These are phyloP conservation scores for Termitomyces sp. DNA, from an alignment of 768 basidiomycete species.

Conservation along the genomic window DNA sequence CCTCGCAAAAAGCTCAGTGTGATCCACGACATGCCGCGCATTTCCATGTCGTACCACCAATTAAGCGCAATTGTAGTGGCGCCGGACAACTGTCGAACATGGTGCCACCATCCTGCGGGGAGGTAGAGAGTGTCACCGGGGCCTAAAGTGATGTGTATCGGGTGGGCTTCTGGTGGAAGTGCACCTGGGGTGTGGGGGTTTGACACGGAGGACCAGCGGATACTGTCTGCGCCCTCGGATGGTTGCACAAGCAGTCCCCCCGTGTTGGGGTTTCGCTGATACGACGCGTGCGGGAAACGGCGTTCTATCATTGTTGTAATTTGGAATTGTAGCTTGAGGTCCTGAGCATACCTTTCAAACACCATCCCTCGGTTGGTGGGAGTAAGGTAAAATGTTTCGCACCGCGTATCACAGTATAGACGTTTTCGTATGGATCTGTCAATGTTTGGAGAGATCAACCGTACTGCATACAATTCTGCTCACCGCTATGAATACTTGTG, in stretches of 20 bases:
- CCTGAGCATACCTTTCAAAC: constrained; percentile 55
- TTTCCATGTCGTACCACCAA: constrained; percentile 88
- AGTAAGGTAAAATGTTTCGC: constrained; percentile 81
- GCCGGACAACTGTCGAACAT: constrained; percentile 63
- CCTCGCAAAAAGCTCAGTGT: constrained; percentile 58
- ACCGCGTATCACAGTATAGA: constrained; percentile 84
- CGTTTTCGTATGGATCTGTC: constrained; percentile 76
- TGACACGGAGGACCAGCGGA: constrained; percentile 80
- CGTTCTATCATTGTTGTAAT: constrained; percentile 34
- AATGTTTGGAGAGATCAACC: neutral
- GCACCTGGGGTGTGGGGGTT: constrained; percentile 46
- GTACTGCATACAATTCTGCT: constrained; percentile 4
- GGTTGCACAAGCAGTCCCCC: constrained; percentile 21
- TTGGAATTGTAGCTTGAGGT: neutral
- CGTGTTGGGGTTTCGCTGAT: constrained; percentile 37
- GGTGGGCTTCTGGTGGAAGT: constrained; percentile 49
- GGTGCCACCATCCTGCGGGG: constrained; percentile 94
- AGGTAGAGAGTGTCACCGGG: constrained; percentile 83
- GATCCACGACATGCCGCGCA: constrained; percentile 66
- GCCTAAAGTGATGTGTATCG: constrained; percentile 58
- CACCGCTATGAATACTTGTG: constrained; percentile 86
- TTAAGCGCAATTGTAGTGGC: constrained; percentile 67
- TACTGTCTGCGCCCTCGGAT: constrained; percentile 20
- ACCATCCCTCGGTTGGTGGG: constrained; percentile 87
- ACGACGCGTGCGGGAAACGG: constrained; percentile 62